Evolutionary conservation across 805 yeast species (phyloP).

Genomic region (Alloascoidea hylecoeti): DNA sequence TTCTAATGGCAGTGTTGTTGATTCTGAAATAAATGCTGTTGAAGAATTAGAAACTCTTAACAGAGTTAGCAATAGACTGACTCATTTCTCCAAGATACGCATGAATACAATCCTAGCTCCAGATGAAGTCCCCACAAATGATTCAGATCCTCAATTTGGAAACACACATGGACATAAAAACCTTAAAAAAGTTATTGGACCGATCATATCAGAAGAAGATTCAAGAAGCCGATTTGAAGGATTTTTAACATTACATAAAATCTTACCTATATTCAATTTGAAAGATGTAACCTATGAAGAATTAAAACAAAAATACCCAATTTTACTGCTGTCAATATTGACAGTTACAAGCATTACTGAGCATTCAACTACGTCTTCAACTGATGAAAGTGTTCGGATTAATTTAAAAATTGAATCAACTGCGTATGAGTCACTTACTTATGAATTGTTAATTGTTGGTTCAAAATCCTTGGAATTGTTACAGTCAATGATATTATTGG

Average conservation of each 20-base stretch:
- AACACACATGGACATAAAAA: neutral
- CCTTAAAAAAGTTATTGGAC: constrained; percentile 31
- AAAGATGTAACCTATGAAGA: constrained; percentile 26
- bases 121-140: neutral
- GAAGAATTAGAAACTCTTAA: neutral
- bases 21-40: neutral
- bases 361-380: neutral
- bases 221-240: constrained; percentile 37
- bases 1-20: constrained; percentile 3
- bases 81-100: neutral
- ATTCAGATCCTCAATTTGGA: too few species aligned
- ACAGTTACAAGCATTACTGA: constrained; percentile 33
- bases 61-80: neutral
- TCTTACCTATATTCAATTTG: constrained; percentile 41
- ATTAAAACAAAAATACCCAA: constrained; percentile 38
- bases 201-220: constrained; percentile 43
- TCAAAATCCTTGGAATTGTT: constrained; percentile 56
- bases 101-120: neutral
- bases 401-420: constrained; percentile 36
- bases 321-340: constrained; percentile 50
- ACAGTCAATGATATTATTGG: constrained; percentile 42
- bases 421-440: constrained; percentile 32
- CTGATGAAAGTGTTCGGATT: constrained; percentile 20
- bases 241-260: constrained; percentile 33
- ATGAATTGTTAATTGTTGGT: constrained; percentile 57